Evolutionary conservation across 2,329 filamentous ascomycete species (phyloP).

Genomic region (Harringtonia lauricola): DNA sequence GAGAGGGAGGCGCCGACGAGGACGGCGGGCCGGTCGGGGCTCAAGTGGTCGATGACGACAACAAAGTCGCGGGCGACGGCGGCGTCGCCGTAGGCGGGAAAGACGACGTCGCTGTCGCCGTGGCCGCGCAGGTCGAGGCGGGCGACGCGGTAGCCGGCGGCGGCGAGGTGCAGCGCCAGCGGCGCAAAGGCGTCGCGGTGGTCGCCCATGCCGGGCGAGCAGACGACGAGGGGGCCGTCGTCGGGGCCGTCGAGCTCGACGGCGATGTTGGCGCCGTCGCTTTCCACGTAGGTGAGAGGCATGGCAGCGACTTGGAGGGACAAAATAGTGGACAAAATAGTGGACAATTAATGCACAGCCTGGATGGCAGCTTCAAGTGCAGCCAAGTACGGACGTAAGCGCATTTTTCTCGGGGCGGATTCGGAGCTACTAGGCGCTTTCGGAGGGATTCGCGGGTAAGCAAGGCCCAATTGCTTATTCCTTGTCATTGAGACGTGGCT

Average conservation of each 20-base stretch:
- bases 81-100: slow-evolving; percentile 10
- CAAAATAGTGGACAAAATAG: too few relatives aligned
- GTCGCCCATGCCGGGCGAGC: slow-evolving; percentile 12
- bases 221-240: slow-evolving; percentile 10
- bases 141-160: slow-evolving; percentile 12
- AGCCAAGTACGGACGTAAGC: too few relatives aligned
- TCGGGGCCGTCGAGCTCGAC: slow-evolving; percentile 11
- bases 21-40: slow-evolving; percentile 4
- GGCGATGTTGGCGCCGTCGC: slow-evolving; percentile 8
- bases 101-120: slow-evolving; percentile 8
- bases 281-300: slow-evolving; percentile 1
- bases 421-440: too few relatives aligned
- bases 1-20: slow-evolving; percentile 12
- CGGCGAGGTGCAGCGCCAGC: slow-evolving; percentile 10
- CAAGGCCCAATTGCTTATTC: too few relatives aligned
- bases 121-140: slow-evolving; percentile 12
- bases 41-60: slow-evolving; percentile 5
- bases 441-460: too few relatives aligned
- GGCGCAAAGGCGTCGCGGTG: slow-evolving; percentile 10
- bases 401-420: too few relatives aligned
- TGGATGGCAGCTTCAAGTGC: too few relatives aligned
- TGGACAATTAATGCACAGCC: too few relatives aligned
- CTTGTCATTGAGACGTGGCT: too few relatives aligned
- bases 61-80: slow-evolving; percentile 10
- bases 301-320: not conserved